phyloP scores from a whole-genome alignment of 257 asterid genomes.

The Solanum lignicaule region DNA sequence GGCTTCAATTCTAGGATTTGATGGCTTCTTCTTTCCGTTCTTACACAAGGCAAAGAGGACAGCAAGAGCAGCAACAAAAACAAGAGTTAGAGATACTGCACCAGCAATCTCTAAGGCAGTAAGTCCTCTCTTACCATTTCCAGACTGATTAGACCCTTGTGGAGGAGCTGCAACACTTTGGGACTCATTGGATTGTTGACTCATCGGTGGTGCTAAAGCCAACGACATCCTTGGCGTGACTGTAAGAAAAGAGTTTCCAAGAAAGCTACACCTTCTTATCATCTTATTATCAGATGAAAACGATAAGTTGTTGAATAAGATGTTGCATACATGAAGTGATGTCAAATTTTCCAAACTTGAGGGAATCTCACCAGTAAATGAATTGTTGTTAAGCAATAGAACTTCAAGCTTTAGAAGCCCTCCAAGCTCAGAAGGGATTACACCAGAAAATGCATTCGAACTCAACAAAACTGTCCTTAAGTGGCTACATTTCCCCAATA shows the following conservation, averaged over 20 bases:
- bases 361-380: slow-evolving; percentile 65
- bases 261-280: slow-evolving; percentile 47
- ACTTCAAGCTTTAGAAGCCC: slow-evolving; percentile 55
- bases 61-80: slow-evolving; percentile 40
- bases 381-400: slow-evolving; percentile 59
- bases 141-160: slow-evolving; percentile 9
- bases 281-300: slow-evolving; percentile 30
- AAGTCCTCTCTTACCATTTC: slow-evolving; percentile 16
- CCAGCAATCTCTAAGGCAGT: slow-evolving; percentile 67
- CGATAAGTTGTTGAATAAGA: slow-evolving; percentile 67
- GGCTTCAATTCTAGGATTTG: slow-evolving; percentile 52
- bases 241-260: slow-evolving; percentile 51
- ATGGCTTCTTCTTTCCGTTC: slow-evolving; percentile 43
- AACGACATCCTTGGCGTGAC: slow-evolving; percentile 29
- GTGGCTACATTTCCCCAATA: slow-evolving; percentile 53
- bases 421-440: slow-evolving; percentile 63
- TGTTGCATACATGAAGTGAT: slow-evolving; percentile 38
- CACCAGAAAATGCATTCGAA: slow-evolving; percentile 65
- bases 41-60: slow-evolving; percentile 54
- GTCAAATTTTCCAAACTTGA: slow-evolving; percentile 32
- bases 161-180: slow-evolving; percentile 26
- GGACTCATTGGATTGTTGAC: slow-evolving; percentile 32
- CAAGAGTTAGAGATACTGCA: slow-evolving; percentile 56
- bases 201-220: slow-evolving; percentile 34
- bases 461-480: slow-evolving; percentile 49